A percentile compares a stretch with the other conserved stretches of the same genome.
phyloP scores from a whole-genome alignment of 2,329 filamentous ascomycete genomes.

The Aspergillus persii region DNA sequence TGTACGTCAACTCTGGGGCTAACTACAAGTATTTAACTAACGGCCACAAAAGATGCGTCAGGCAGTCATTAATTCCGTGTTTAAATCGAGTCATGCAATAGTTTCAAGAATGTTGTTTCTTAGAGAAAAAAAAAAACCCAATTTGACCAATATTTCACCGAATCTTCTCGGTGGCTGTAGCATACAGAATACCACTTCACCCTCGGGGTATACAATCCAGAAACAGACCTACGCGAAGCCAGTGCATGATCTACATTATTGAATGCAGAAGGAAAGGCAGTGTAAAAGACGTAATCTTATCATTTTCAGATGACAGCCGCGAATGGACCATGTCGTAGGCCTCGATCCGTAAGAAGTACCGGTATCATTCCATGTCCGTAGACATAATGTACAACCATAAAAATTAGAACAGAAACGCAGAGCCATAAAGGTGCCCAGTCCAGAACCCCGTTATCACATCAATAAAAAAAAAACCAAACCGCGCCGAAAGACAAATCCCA shows the following conservation, averaged over 20 bases:
- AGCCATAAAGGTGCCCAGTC: conserved; percentile 58
- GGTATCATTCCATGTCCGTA: conserved; percentile 52
- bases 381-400: conserved; percentile 63
- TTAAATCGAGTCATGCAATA: background rate
- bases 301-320: background rate
- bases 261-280: too few species aligned
- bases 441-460: conserved; percentile 75
- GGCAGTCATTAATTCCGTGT: background rate
- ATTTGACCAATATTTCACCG: too few species aligned
- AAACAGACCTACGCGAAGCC: background rate
- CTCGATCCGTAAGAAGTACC: conserved; percentile 35
- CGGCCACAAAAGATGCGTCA: conserved; percentile 12
- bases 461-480: conserved; percentile 60
- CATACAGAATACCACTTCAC: too few species aligned
- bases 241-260: too few species aligned
- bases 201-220: too few species aligned
- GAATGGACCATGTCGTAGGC: conserved; percentile 4
- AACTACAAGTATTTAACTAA: conserved; percentile 5
- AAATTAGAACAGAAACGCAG: conserved; percentile 43
- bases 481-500: conserved; percentile 68
- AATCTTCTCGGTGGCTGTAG: too few species aligned
- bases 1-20: conserved; percentile 58
- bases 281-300: background rate
- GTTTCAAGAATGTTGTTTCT: too few species aligned
- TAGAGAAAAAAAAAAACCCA: too few species aligned